These are phyloP conservation scores for Pelargonium nanum DNA, from an alignment of 345 rosid genomes.

Conservation along the genomic window DNA sequence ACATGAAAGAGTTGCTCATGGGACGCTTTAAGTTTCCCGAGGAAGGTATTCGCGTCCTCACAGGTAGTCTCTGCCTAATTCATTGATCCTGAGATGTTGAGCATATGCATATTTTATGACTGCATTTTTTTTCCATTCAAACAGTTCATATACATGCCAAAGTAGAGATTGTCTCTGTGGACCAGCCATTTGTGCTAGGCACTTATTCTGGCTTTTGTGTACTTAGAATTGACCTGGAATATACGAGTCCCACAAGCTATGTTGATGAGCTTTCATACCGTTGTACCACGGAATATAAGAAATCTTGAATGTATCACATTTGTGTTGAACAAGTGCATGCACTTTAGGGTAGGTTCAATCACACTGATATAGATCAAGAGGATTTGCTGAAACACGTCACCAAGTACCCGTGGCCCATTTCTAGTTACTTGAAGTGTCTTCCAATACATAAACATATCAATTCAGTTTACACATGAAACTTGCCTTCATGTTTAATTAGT, in stretches of 20 bases:
- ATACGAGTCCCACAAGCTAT: not conserved
- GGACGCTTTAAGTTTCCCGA: constrained; percentile 12
- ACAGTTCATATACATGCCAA: not conserved
- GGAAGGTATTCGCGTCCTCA: constrained; percentile 32
- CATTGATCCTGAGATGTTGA: not conserved
- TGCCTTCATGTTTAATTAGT: not conserved
- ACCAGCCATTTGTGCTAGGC: not conserved
- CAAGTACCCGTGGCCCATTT: too few relatives aligned
- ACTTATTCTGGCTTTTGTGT: not conserved
- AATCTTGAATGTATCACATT: too few relatives aligned
- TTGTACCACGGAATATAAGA: not conserved
- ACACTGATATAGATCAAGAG: too few relatives aligned
- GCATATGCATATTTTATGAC: not conserved
- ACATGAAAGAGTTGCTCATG: constrained; percentile 34
- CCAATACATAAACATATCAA: too few relatives aligned
- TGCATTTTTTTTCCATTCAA: not conserved
- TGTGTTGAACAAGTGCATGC: too few relatives aligned
- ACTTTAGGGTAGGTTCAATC: too few relatives aligned
- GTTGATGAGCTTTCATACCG: not conserved
- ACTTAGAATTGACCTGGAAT: not conserved
- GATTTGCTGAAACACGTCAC: too few relatives aligned
- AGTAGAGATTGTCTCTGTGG: not conserved
- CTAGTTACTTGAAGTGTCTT: too few relatives aligned
- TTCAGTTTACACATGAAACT: not conserved
- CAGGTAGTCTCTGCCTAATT: constrained; percentile 20